Percentiles rank a stretch among this genome's conserved stretches.
Evolutionary conservation across 768 basidiomycete species (phyloP).

Genomic region (Symmetrospora coprosmae): DNA sequence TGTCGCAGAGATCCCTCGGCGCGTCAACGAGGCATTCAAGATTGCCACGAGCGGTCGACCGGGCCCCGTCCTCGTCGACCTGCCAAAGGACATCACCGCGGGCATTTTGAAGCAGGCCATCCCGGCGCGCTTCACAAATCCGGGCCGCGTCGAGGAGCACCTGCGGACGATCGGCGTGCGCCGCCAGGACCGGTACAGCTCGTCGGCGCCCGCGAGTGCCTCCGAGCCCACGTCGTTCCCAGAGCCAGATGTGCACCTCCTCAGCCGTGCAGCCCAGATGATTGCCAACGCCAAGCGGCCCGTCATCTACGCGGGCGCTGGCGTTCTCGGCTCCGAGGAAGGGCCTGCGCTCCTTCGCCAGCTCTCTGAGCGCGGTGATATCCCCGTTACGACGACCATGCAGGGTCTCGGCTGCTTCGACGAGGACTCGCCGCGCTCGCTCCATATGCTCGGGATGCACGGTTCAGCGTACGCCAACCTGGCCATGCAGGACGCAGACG

Average conservation of each 20-base stretch:
- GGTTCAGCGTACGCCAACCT: slow-evolving; percentile 93
- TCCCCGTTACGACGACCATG: slow-evolving; percentile 91
- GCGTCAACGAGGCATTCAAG: slow-evolving; percentile 98
- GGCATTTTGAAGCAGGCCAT: slow-evolving; percentile 71
- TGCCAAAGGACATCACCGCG: slow-evolving; percentile 98
- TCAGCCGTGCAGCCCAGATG: slow-evolving; percentile 68
- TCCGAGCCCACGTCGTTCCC: slow-evolving; percentile 46
- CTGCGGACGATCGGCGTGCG: slow-evolving; percentile 11
- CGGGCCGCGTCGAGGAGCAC: slow-evolving; percentile 10
- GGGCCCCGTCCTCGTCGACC: slow-evolving; percentile 91
- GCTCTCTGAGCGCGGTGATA: slow-evolving; percentile 70
- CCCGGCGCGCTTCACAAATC: slow-evolving; percentile 24
- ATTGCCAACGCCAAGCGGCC: slow-evolving; percentile 87
- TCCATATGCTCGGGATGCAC: slow-evolving; percentile 99
- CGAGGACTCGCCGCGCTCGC: slow-evolving; percentile 61
- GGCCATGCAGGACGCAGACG: slow-evolving; percentile 92
- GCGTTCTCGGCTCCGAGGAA: slow-evolving; percentile 63
- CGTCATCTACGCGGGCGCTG: slow-evolving; percentile 83
- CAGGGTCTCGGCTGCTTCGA: slow-evolving; percentile 93
- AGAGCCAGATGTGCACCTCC: slow-evolving; percentile 51
- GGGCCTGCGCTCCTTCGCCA: slow-evolving; percentile 69
- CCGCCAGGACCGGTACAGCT: slow-evolving; percentile 31
- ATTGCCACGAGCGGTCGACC: slow-evolving; percentile 94
- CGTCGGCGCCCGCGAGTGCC: slow-evolving; percentile 59
- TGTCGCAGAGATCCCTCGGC: slow-evolving; percentile 77